phyloP scores from a whole-genome alignment of 768 basidiomycete species.

The Psilocybe cyanescens region DNA sequence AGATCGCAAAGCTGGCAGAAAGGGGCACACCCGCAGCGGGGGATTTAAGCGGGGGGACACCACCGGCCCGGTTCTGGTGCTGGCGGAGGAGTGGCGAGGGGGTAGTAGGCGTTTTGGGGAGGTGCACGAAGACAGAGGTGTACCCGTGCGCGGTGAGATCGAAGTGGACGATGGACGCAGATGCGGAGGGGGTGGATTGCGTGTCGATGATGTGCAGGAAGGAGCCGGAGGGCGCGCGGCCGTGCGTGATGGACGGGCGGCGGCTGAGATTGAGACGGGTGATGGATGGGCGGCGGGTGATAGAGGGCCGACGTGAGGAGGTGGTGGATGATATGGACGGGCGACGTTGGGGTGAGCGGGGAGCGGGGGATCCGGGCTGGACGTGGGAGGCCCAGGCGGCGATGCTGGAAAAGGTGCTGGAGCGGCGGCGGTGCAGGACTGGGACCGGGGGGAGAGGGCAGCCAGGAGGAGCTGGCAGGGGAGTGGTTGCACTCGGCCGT shows the following conservation, averaged over 20 bases:
- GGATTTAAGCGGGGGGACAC: neutral
- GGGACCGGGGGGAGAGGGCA: constrained; percentile 18
- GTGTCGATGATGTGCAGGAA: constrained; percentile 50
- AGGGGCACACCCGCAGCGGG: constrained; percentile 18
- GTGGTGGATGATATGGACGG: constrained; percentile 22
- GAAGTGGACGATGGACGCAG: constrained; percentile 39
- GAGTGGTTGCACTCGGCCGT: constrained; percentile 27
- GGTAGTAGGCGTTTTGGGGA: constrained; percentile 54
- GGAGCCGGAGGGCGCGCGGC: constrained; percentile 47
- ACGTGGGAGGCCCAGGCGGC: constrained; percentile 66
- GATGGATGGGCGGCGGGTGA: constrained; percentile 33
- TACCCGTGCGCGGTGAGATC: constrained; percentile 69
- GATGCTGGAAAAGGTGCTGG: constrained; percentile 54
- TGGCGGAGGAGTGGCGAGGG: constrained; percentile 36
- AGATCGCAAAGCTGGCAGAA: constrained; percentile 17
- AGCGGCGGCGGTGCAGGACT: constrained; percentile 31
- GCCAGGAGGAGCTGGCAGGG: constrained; percentile 31
- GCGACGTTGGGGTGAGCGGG: constrained; percentile 41
- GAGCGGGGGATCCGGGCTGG: constrained; percentile 69
- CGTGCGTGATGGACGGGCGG: constrained; percentile 40
- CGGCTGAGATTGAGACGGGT: constrained; percentile 17
- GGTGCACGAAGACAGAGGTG: constrained; percentile 64
- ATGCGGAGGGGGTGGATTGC: constrained; percentile 41
- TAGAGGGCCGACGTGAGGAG: constrained; percentile 30
- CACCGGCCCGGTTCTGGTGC: constrained; percentile 13